Evolutionary conservation across 768 basidiomycete species (phyloP), one percentile per base, ranked within the genome.

Genomic region (Boletus tomentosulus): DNA sequence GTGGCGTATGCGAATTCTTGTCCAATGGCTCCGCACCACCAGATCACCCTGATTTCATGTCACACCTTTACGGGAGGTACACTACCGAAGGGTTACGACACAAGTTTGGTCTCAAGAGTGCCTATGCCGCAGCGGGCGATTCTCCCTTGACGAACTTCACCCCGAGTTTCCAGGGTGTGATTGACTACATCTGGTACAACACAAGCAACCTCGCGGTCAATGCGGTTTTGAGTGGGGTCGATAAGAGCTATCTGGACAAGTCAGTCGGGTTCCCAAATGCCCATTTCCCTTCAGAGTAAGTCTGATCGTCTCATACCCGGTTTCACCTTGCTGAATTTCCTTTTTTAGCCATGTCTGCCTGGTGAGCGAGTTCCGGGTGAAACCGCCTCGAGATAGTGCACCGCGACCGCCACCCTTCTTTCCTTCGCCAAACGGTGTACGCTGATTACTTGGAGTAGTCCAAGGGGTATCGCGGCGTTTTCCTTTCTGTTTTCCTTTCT

Each of bases 261-360:
- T 84, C 84, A 16, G 96, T 98, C 43, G 97, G 97, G 35, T 98
- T 98, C 79, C 97, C 97, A 28, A 95, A 98, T 70, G 83, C 86
- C 2, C 92, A 98, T 67, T 97, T 94, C 79, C 93, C 96, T 24
- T 95, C 93, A 55, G 95, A 98, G 94, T 98, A 71, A 67, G 92
- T 86, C 15, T 44, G 55, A 52, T 52, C 42, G 45, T 34, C 37
- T 53, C 46, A 33, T 49, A 16, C 8, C 45, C 58, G 44, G 39
- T 54, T 53, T 42, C 28, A 43, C 27, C 39, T 50, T 4, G 19
- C 12, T 31, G 28, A 56, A 46, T 47, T 56, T 33, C 57, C 46
- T 50, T 63, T 63, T 57, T 34, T 59, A 92, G 89, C 66, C 89
- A 92, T 65, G 71, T 92, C 53, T 84, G 81, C 57, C 76, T 92